These are phyloP conservation scores for Hypsizygus marmoreus DNA, from an alignment of 768 basidiomycete species.

Conservation along the genomic window DNA sequence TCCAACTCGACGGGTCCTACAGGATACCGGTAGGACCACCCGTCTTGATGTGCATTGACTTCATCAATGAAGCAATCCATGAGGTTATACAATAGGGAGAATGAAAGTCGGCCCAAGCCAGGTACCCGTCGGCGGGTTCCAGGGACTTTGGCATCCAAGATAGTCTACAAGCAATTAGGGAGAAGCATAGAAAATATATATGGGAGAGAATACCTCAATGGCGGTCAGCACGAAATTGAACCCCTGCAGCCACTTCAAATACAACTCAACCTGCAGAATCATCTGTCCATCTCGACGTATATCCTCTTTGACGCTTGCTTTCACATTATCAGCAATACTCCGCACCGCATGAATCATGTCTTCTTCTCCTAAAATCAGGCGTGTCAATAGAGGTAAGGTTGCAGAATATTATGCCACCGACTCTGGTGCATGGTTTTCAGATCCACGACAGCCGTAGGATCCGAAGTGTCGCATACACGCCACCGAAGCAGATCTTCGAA, in stretches of 20 bases:
- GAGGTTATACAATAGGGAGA: slow-evolving; percentile 41
- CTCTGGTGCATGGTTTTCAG: slow-evolving; percentile 19
- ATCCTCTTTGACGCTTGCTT: slow-evolving; percentile 30
- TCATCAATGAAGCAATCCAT: slow-evolving; percentile 46
- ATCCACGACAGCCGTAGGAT: slow-evolving; percentile 15
- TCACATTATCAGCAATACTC: slow-evolving; percentile 33
- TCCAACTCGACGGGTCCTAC: slow-evolving; percentile 27
- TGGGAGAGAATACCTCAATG: slow-evolving; percentile 32
- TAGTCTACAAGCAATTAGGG: slow-evolving; percentile 26
- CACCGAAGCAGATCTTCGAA: slow-evolving; percentile 18
- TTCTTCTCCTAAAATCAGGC: slow-evolving; percentile 16
- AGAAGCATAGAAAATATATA: background rate
- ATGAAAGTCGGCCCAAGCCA: slow-evolving; percentile 41
- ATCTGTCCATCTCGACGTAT: slow-evolving; percentile 26
- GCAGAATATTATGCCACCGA: slow-evolving; percentile 11
- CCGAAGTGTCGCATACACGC: slow-evolving; percentile 12
- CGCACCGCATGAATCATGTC: slow-evolving; percentile 27
- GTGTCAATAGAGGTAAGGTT: too few relatives aligned
- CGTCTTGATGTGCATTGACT: slow-evolving; percentile 46
- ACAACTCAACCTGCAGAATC: slow-evolving; percentile 44
- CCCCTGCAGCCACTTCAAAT: slow-evolving; percentile 42
- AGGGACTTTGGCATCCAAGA: slow-evolving; percentile 37
- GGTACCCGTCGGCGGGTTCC: slow-evolving; percentile 36
- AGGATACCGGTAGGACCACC: slow-evolving; percentile 34
- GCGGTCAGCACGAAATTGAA: slow-evolving; percentile 38